These are phyloP conservation scores for Rhamnella rubrinervis DNA, from an alignment of 331 rosid genomes.

Conservation along the genomic window DNA sequence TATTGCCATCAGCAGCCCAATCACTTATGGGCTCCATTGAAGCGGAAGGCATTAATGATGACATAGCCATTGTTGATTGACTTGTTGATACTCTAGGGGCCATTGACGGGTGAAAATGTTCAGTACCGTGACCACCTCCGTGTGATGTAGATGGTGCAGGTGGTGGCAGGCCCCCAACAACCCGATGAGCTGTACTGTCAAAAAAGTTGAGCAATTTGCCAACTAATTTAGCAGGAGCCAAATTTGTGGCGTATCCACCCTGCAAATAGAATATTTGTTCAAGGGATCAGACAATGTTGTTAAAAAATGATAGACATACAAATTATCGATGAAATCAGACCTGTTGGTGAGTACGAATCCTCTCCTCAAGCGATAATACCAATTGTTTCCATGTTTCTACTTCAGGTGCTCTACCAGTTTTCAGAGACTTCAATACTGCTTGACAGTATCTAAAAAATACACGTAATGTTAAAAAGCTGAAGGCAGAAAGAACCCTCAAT, in stretches of 20 bases:
- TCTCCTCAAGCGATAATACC: conserved; percentile 77
- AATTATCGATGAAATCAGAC: conserved; percentile 32
- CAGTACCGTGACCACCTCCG: conserved; percentile 50
- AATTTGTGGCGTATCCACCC: conserved; percentile 85
- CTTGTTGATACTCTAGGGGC: conserved; percentile 68
- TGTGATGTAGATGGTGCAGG: conserved; percentile 69
- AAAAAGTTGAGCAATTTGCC: conserved; percentile 86
- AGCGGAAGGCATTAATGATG: conserved; percentile 81
- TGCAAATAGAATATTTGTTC: conserved; percentile 33
- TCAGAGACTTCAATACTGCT: conserved; percentile 67
- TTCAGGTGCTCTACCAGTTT: conserved; percentile 81
- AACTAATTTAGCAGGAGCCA: conserved; percentile 79
- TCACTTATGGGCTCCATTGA: conserved; percentile 83
- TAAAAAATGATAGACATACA: conserved; percentile 12
- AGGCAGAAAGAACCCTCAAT: conserved; percentile 8
- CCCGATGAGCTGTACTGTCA: conserved; percentile 93
- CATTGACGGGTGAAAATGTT: conserved; percentile 46
- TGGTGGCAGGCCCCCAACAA: conserved; percentile 94
- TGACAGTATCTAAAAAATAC: conserved; percentile 73
- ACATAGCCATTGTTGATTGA: conserved; percentile 92
- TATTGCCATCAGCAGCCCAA: conserved; percentile 61
- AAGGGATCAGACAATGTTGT: conserved; percentile 16
- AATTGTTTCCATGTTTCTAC: conserved; percentile 83
- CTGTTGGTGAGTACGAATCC: conserved; percentile 87
- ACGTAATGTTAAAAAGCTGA: conserved; percentile 4